Base-by-base conservation (phyloP, 805 yeast genomes). In the Priceomyces fermenticarens region DNA sequence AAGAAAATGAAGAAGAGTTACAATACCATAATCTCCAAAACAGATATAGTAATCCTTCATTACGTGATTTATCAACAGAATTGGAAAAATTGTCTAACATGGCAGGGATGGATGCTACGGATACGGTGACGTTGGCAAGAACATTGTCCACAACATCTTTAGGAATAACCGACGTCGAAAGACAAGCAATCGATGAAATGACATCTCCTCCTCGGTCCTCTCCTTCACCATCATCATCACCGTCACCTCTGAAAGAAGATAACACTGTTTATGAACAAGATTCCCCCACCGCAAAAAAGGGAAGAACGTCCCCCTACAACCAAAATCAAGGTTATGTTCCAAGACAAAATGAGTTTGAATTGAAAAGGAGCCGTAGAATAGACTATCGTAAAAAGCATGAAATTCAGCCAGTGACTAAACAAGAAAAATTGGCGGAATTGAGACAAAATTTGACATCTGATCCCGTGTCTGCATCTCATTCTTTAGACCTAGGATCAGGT, bases 101-200 rank as follows among this genome's bases (percentile, higher is more conserved):
- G 61, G 95, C 91, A 0, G 93, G 95, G 0, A 64, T 86, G 60
- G 83, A 80, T 39, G 81, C 88, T 3, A 77, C 82, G 30, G 95
- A 88, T 65, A 95, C 96, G 0, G 83, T 84, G 4, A 80, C 95
- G 0, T 68, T 88, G 41, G 96, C 95, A 0, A 70, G 95, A 53
- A 81, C 93, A 1, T 70, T 88, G 36, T 83, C 91, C 2, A 75
- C 87, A 35, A 75, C 85, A 0, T 78, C 88, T 0, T 67, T 84
- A 23, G 85, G 85, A 10, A 72, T 72, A 47, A 74, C 80, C 10
- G 74, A 70, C 40, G 69, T 72, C 3, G 81, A 76, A 52, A 69
- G 57, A 45, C 61, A 65, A 28, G 75, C 71, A 4, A 62, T 70
- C 35, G 67, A 63, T 41, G 67, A 60, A 40, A 28, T 64, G 39